Conservation (phyloP, 768 basidiomycete genomes). For the Cystofilobasidium macerans region DNA sequence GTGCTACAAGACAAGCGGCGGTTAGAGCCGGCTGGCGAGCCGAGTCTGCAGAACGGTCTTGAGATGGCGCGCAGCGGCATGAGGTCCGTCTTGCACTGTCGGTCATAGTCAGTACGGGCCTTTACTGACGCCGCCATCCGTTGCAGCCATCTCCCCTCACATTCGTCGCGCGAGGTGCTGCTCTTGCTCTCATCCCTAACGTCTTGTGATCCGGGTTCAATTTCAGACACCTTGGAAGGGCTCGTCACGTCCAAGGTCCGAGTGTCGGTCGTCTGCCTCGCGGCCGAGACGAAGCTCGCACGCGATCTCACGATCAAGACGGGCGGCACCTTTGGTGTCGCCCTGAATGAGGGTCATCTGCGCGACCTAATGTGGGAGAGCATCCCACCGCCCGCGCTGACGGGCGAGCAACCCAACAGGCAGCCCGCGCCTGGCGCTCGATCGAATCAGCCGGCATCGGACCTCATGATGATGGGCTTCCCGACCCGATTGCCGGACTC, state of each 20-base stretch:
- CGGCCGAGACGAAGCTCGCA: slow-evolving; percentile 97
- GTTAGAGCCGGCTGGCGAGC: slow-evolving; percentile 81
- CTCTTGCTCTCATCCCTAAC: slow-evolving; percentile 91
- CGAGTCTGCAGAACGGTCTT: slow-evolving; percentile 92
- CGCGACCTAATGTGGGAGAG: slow-evolving; percentile 91
- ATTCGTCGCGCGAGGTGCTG: slow-evolving; percentile 89
- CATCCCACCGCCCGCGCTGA: slow-evolving; percentile 74
- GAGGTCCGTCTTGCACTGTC: slow-evolving; percentile 49
- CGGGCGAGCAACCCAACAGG: slow-evolving; percentile 29
- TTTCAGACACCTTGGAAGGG: slow-evolving; percentile 82
- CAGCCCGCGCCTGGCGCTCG: not conserved
- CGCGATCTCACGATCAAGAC: slow-evolving; percentile 83
- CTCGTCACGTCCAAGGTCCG: slow-evolving; percentile 75
- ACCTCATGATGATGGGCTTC: slow-evolving; percentile 99
- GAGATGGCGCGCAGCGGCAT: slow-evolving; percentile 91
- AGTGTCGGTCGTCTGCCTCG: slow-evolving; percentile 83
- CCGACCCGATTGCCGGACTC: slow-evolving; percentile 80
- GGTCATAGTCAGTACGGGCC: not conserved
- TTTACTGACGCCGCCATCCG: not conserved
- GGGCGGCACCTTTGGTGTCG: slow-evolving; percentile 85
- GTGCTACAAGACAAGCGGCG: slow-evolving; percentile 64
- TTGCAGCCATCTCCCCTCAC: slow-evolving; percentile 83
- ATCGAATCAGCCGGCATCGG: slow-evolving; percentile 33
- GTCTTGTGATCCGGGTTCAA: slow-evolving; percentile 92
- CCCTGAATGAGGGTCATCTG: slow-evolving; percentile 93